Base-by-base conservation (phyloP, 805 yeast species). In the Maudiozyma saulgeensis region DNA sequence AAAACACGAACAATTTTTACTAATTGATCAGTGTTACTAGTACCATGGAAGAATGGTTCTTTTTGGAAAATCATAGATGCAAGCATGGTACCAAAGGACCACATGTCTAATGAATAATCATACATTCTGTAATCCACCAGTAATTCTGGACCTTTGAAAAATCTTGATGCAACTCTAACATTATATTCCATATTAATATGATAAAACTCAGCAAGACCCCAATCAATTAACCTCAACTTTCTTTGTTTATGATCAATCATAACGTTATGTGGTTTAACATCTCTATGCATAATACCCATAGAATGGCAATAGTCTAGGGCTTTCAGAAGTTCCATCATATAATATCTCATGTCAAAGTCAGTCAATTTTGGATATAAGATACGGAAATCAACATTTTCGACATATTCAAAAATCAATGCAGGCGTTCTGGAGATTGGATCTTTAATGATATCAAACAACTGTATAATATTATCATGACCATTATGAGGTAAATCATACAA, bases 181-280 rank as follows among this genome's bases (percentile, higher is more conserved):
- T 90, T 90, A 61, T 87, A 90, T 59, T 87, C 96, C 63, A 80
- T 84, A 13, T 88, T 88, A 23, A 87, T 81, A 63, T 90, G 96
- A 62, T 89, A 89, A 63, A 87, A 89, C 66, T 90, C 97, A 8
- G 97, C 96, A 47, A 90, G 70, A 7, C 97, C 97, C 96, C 96
- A 90, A 68, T 90, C 97, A 48, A 90, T 89, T 55, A 89, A 76
- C 54, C 96, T 77, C 57, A 90, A 70, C 60, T 78, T 80, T 66
- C 71, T 80, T 53, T 74, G 76, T 52, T 75, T 70, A 49, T 87
- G 96, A 66, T 90, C 96, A 57, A 90, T 90, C 96, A 90, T 90
- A 54, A 90, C 86, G 67, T 90, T 90, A 61, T 90, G 96, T 11
- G 97, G 97, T 67, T 90, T 90, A 49, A 90, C 96, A 68, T 90